Evolutionary conservation across 2,329 filamentous ascomycete genomes (phyloP), one percentile per base, ranked within the genome.

Genomic region (Clarireedia monteithiana): DNA sequence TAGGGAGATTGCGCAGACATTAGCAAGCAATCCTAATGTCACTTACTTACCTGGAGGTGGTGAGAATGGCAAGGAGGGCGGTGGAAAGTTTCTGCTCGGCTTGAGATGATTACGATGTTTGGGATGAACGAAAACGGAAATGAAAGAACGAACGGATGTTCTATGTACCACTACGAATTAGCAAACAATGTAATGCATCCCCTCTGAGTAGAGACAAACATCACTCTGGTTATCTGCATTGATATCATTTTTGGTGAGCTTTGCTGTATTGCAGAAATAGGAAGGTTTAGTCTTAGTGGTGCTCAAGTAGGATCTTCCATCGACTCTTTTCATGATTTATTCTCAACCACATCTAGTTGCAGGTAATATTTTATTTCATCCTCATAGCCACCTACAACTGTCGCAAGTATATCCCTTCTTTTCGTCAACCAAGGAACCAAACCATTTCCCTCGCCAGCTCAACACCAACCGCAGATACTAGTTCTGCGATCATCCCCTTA

Each of bases 1-100:
- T 71, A 89, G 86, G 72, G 95, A 99, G 68, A 96, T 99, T 74
- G 94, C 94, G 9, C 83, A 91, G 74, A 92, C 91, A 63, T 75
- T 99, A 68, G 84, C 92, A 20, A 77, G 77, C 58, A 99, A 99
- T 75, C 91, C 94, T 59, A 97, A 99, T 67, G 91, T 99, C 53
- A 91, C 91, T 48, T 99, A 99, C 73, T 75, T 99, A 61, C 94
- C 94, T 3, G 83, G 89, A 65, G 86, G 88, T 57, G 80, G 81
- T 64, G 85, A 88, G 73, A 79, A 80, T 58, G 78, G 81, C 10
- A 71, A 68, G 50, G 70, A 70, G 38, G 70, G 68, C 38, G 69
- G 68, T 40, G 82, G 85, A 50, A 85, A 79, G 69, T 81, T 88
- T 64, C 71, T 89, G 65, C 72, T 89, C 57, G 86, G 85, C 27